A percentile compares a stretch with the other conserved stretches of the same genome.
These are phyloP conservation scores for Apophysomyces variabilis DNA, from an alignment of 371 early-diverging fungal genomes.

Conservation along the genomic window DNA sequence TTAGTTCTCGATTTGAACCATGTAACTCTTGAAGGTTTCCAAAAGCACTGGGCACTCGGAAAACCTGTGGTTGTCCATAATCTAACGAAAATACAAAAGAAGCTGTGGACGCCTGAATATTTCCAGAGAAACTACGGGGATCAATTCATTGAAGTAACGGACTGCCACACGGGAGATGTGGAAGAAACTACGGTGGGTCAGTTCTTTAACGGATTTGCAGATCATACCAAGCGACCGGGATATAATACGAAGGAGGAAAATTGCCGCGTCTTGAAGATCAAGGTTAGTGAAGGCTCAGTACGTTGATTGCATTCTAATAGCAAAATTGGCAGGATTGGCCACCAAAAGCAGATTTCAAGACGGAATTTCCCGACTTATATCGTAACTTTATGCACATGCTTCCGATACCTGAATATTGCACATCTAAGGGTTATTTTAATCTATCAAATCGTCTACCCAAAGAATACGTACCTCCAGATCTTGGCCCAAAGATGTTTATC, in stretches of 20 bases:
- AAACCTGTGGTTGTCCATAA: slow-evolving; percentile 42
- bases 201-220: slow-evolving; percentile 52
- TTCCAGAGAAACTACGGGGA: slow-evolving; percentile 42
- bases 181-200: slow-evolving; percentile 24
- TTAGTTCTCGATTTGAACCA: slow-evolving; percentile 6
- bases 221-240: slow-evolving; percentile 14
- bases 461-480: slow-evolving; percentile 62
- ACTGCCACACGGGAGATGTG: slow-evolving; percentile 37
- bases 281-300: slow-evolving; percentile 23
- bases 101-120: slow-evolving; percentile 45
- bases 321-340: slow-evolving; percentile 68
- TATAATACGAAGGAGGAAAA: background rate
- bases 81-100: slow-evolving; percentile 20
- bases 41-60: slow-evolving; percentile 41
- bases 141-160: slow-evolving; percentile 40
- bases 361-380: slow-evolving; percentile 54
- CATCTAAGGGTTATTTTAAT: slow-evolving; percentile 61
- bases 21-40: slow-evolving; percentile 37
- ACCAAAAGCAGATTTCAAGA: slow-evolving; percentile 54
- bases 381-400: slow-evolving; percentile 57
- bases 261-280: slow-evolving; percentile 40
- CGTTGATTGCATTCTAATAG: background rate
- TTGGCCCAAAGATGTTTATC: slow-evolving; percentile 79
- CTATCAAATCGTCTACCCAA: slow-evolving; percentile 63
- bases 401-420: slow-evolving; percentile 66